phyloP scores from a whole-genome alignment of 2,329 filamentous ascomycete species.

The Pestalotiopsis fici region DNA sequence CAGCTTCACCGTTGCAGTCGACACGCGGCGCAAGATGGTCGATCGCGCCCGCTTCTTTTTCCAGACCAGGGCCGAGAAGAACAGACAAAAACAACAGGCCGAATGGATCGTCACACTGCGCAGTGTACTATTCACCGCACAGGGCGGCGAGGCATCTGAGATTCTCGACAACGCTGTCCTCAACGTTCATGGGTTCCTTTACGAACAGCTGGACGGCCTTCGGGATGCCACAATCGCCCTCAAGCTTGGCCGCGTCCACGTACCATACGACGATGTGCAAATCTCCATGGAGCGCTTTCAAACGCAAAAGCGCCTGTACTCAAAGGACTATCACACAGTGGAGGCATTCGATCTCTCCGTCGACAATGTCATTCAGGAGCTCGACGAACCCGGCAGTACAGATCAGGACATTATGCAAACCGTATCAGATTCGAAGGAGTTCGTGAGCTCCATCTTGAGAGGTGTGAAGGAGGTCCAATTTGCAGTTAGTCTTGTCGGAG shows the following conservation, averaged over 20 bases:
- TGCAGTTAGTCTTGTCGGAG: constrained; percentile 84
- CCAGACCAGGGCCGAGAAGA: constrained; percentile 66
- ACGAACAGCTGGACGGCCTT: constrained; percentile 82
- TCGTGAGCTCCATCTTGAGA: constrained; percentile 83
- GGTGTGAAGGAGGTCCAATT: constrained; percentile 97
- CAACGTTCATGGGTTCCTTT: constrained; percentile 89
- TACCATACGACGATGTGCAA: constrained; percentile 85
- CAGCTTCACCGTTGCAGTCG: constrained; percentile 81
- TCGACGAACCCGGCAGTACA: constrained; percentile 66
- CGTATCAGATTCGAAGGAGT: constrained; percentile 90
- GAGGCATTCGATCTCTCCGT: constrained; percentile 65
- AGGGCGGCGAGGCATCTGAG: constrained; percentile 83
- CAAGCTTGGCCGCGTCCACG: constrained; percentile 86
- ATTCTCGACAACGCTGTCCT: constrained; percentile 84
- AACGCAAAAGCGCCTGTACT: constrained; percentile 38
- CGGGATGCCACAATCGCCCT: constrained; percentile 87
- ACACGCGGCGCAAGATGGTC: constrained; percentile 88
- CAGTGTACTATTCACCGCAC: constrained; percentile 85
- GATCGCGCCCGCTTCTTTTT: constrained; percentile 89
- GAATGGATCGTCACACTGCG: constrained; percentile 91
- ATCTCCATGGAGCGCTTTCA: constrained; percentile 61
- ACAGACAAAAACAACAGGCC: constrained; percentile 68
- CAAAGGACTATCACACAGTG: constrained; percentile 32
- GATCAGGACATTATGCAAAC: constrained; percentile 74
- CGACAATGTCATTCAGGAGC: constrained; percentile 72